phyloP scores from a whole-genome alignment of 495 filamentous ascomycete species.

The Cercophora samala region DNA sequence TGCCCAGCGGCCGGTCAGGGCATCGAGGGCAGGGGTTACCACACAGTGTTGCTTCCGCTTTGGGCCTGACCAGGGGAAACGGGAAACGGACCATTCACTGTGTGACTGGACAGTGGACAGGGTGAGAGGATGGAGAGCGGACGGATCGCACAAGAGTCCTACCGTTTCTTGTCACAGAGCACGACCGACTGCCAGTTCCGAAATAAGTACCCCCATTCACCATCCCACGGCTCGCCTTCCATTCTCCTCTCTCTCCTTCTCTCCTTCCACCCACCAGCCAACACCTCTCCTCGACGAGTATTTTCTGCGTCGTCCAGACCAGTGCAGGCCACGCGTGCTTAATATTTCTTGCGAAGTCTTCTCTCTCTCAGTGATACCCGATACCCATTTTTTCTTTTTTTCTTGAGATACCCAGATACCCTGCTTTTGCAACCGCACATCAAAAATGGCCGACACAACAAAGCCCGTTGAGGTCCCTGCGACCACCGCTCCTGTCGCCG shows the following conservation, averaged over 20 bases:
- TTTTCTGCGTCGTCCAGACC: constrained; percentile 29
- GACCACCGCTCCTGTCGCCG: constrained; percentile 33
- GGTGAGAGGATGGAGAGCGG: background rate
- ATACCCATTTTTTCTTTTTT: constrained; percentile 44
- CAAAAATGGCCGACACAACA: constrained; percentile 47
- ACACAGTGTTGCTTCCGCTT: constrained; percentile 16
- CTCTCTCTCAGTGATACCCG: constrained; percentile 49
- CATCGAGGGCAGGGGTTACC: background rate
- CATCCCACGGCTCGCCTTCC: constrained; percentile 22
- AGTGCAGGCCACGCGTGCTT: constrained; percentile 34
- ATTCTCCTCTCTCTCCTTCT: constrained; percentile 23
- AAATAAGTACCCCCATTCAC: constrained; percentile 29
- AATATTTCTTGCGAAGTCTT: constrained; percentile 37
- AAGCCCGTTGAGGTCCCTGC: constrained; percentile 39
- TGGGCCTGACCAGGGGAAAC: background rate
- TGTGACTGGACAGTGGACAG: background rate
- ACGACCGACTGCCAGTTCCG: constrained; percentile 14
- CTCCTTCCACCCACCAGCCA: constrained; percentile 13
- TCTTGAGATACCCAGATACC: constrained; percentile 45
- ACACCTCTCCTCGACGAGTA: constrained; percentile 27
- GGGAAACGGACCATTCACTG: background rate
- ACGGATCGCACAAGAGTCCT: background rate
- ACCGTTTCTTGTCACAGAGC: constrained; percentile 14
- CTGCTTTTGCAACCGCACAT: constrained; percentile 23
- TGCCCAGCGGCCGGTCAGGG: constrained; percentile 7